Percentiles rank a stretch among this genome's conserved stretches.
Conservation (phyloP, 805 yeast species). For the Limtongia smithiae region DNA sequence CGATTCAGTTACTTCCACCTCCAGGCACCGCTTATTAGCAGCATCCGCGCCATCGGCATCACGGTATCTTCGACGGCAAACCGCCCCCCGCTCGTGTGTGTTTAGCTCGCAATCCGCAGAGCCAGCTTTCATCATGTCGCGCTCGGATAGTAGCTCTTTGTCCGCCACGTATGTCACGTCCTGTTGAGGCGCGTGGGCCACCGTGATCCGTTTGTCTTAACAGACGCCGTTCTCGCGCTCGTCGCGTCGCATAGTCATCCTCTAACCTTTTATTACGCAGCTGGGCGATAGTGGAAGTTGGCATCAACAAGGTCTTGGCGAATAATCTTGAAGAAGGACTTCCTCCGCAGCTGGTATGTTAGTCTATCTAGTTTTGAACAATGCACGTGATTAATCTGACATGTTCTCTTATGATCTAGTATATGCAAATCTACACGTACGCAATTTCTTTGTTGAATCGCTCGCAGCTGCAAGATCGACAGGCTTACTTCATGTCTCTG, state of each 20-base stretch:
- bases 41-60: no score
- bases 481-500: not conserved
- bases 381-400: no score
- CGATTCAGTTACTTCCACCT: no score
- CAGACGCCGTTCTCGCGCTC: not conserved
- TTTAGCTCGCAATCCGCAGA: no score
- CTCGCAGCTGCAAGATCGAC: no score
- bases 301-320: constrained; percentile 41
- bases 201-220: not conserved
- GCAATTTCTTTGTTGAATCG: constrained; percentile 5
- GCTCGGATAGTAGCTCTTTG: not conserved
- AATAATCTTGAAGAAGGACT: constrained; percentile 39
- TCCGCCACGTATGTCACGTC: not conserved
- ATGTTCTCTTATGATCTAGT: no score
- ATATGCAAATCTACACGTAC: constrained; percentile 38
- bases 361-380: no score
- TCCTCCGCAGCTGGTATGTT: constrained; percentile 36
- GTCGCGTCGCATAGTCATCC: not conserved
- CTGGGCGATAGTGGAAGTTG: constrained; percentile 42
- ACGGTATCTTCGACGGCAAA: no score
- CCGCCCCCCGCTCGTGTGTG: no score
- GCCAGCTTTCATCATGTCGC: not conserved
- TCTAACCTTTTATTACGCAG: constrained; percentile 25
- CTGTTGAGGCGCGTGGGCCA: not conserved
- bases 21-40: no score